These are phyloP conservation scores for Abrus precatorius DNA, from an alignment of 306 rosid genomes.

Conservation along the genomic window DNA sequence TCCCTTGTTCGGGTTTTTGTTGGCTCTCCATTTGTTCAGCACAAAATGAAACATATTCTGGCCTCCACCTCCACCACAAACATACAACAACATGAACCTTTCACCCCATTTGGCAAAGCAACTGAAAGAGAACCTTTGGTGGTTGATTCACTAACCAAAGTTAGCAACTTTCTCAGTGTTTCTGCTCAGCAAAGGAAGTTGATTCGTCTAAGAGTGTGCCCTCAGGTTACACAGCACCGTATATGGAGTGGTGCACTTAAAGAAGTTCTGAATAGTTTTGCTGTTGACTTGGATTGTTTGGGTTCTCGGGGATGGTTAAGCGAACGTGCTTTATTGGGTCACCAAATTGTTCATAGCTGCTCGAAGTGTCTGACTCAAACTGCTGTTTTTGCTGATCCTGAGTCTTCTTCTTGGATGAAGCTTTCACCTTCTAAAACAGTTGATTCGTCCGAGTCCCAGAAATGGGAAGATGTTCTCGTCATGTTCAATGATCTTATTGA, in stretches of 20 bases:
- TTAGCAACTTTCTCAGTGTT: conserved; percentile 67
- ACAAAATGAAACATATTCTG: conserved; percentile 47
- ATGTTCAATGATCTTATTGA: conserved; percentile 81
- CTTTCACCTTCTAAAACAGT: conserved; percentile 61
- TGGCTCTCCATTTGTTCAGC: conserved; percentile 70
- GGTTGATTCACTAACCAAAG: conserved; percentile 70
- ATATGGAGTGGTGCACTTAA: conserved; percentile 74
- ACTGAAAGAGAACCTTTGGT: conserved; percentile 71
- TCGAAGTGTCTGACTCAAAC: conserved; percentile 63
- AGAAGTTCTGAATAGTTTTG: conserved; percentile 65
- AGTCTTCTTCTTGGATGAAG: conserved; percentile 83
- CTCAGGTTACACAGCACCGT: conserved; percentile 78
- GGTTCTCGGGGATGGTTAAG: conserved; percentile 44
- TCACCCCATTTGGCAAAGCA: conserved; percentile 63
- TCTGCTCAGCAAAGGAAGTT: conserved; percentile 86
- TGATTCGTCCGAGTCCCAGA: conserved; percentile 53
- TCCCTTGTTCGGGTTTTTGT: conserved; percentile 70
- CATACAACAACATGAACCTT: conserved; percentile 39
- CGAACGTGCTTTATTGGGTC: conserved; percentile 61
- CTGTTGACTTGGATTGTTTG: conserved; percentile 66
- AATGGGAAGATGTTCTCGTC: conserved; percentile 86
- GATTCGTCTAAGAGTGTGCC: conserved; percentile 67
- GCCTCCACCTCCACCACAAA: conserved; percentile 35
- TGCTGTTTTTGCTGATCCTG: conserved; percentile 51
- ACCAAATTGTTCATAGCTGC: conserved; percentile 79